phyloP scores from a whole-genome alignment of 2,329 filamentous ascomycete species.

The Diaporthe nobilis region DNA sequence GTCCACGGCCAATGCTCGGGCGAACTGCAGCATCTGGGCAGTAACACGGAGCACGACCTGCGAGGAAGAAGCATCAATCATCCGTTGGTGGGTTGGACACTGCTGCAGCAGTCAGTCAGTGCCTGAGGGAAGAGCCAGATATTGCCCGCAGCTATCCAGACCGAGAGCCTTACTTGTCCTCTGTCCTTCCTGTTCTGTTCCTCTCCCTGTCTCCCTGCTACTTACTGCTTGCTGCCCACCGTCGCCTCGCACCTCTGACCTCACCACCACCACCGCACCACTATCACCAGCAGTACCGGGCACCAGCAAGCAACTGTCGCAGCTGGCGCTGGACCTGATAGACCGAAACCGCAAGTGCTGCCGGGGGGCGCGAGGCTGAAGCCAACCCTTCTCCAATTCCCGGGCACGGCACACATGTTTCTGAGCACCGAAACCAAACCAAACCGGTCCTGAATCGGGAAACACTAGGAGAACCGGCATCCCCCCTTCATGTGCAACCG shows the following conservation, averaged over 20 bases:
- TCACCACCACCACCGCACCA: constrained; percentile 1
- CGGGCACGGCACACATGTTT: constrained; percentile 25
- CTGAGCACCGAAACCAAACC: constrained; percentile 8
- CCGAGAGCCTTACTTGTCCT: constrained; percentile 17
- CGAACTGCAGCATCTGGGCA: constrained; percentile 24
- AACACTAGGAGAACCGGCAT: constrained; percentile 37
- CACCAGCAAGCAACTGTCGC: neutral
- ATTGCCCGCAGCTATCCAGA: constrained; percentile 10
- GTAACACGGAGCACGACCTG: constrained; percentile 30
- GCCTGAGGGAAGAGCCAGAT: constrained; percentile 19
- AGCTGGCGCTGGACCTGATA: neutral
- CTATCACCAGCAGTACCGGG: neutral
- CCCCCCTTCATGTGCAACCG: constrained; percentile 35
- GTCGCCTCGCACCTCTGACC: constrained; percentile 4
- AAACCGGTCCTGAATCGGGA: constrained; percentile 30
- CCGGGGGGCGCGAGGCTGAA: constrained; percentile 14
- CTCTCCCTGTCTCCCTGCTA: neutral
- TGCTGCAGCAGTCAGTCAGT: constrained; percentile 18
- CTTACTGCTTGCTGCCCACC: neutral
- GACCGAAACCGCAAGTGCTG: neutral
- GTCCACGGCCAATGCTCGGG: constrained; percentile 19
- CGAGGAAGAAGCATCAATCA: constrained; percentile 29
- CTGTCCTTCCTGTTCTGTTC: constrained; percentile 13
- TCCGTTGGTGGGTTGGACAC: constrained; percentile 30
- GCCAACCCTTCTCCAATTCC: constrained; percentile 31